Evolutionary conservation across 805 yeast species (phyloP).

Genomic region (Cyberlindnera mycetangii): DNA sequence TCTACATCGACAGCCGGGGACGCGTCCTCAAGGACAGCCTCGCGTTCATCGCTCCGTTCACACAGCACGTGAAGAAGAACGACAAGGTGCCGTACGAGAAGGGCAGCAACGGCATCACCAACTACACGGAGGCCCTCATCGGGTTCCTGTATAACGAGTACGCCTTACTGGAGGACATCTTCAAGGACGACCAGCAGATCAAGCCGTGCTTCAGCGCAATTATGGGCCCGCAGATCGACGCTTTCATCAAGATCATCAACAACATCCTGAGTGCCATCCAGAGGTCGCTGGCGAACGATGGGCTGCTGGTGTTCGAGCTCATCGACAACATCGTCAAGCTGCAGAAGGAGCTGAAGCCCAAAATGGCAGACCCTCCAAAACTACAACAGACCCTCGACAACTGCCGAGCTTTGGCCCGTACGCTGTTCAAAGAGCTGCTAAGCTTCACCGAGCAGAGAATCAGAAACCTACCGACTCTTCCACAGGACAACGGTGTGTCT

Average conservation of each 20-base stretch:
- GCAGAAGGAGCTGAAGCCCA: conserved; percentile 31
- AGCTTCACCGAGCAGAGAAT: conserved; percentile 52
- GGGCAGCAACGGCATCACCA: conserved; percentile 56
- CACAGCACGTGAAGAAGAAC: conserved; percentile 36
- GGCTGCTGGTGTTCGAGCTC: conserved; percentile 55
- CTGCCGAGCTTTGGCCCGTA: conserved; percentile 32
- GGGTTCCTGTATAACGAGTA: conserved; percentile 49
- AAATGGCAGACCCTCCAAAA: conserved; percentile 21
- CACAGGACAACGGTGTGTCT: conserved; percentile 68
- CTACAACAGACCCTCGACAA: conserved; percentile 23
- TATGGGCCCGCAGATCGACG: conserved; percentile 34
- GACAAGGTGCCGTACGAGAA: conserved; percentile 53
- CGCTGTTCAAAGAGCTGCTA: conserved; percentile 56
- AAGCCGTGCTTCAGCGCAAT: conserved; percentile 32
- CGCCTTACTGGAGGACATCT: conserved; percentile 43
- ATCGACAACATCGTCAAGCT: conserved; percentile 45
- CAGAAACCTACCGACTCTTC: conserved; percentile 42
- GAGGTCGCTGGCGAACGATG: conserved; percentile 43
- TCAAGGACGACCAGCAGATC: conserved; percentile 31
- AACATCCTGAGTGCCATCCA: conserved; percentile 39
- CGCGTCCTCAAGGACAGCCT: conserved; percentile 41
- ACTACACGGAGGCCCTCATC: conserved; percentile 50
- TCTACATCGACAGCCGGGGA: conserved; percentile 41
- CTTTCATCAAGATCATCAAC: conserved; percentile 37
- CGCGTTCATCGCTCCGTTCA: conserved; percentile 44